Conservation (phyloP, 192 early-diverging fungal genomes). For the Entomortierella beljakovae region DNA sequence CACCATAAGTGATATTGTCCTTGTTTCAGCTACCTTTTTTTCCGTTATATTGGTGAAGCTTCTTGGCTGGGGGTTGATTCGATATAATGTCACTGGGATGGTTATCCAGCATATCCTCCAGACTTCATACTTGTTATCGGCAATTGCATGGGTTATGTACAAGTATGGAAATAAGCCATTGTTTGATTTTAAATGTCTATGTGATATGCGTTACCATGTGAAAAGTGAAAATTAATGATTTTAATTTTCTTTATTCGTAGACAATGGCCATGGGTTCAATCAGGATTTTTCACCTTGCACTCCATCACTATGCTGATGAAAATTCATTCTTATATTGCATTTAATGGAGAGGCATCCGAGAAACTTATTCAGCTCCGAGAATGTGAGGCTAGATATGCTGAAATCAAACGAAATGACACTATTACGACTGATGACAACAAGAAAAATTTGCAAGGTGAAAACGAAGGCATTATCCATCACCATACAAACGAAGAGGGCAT, state of each 20-base stretch:
- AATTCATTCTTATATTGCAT: slow-evolving; percentile 91
- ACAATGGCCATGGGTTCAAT: slow-evolving; percentile 93
- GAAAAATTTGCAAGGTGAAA: background rate
- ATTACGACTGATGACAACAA: slow-evolving; percentile 4
- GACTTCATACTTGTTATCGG: slow-evolving; percentile 65
- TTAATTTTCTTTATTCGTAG: slow-evolving; percentile 36
- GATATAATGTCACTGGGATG: slow-evolving; percentile 60
- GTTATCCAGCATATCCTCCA: slow-evolving; percentile 76
- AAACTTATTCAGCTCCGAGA: slow-evolving; percentile 51
- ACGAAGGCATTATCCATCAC: background rate
- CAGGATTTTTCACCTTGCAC: slow-evolving; percentile 88
- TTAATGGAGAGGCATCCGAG: slow-evolving; percentile 79
- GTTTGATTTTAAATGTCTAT: background rate
- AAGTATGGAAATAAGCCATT: slow-evolving; percentile 40
- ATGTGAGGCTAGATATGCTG: slow-evolving; percentile 45
- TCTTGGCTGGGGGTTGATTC: no score
- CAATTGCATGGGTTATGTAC: slow-evolving; percentile 70
- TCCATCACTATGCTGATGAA: slow-evolving; percentile 96
- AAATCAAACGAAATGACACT: slow-evolving; percentile 39
- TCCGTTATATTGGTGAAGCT: slow-evolving; percentile 73
- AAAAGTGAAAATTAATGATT: background rate
- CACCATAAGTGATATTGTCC: slow-evolving; percentile 73
- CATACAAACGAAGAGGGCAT: slow-evolving; percentile 7
- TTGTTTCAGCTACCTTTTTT: slow-evolving; percentile 75
- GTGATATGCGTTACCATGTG: background rate